These are phyloP conservation scores for Podila horticola DNA, from an alignment of 192 early-diverging fungal species.

Conservation along the genomic window DNA sequence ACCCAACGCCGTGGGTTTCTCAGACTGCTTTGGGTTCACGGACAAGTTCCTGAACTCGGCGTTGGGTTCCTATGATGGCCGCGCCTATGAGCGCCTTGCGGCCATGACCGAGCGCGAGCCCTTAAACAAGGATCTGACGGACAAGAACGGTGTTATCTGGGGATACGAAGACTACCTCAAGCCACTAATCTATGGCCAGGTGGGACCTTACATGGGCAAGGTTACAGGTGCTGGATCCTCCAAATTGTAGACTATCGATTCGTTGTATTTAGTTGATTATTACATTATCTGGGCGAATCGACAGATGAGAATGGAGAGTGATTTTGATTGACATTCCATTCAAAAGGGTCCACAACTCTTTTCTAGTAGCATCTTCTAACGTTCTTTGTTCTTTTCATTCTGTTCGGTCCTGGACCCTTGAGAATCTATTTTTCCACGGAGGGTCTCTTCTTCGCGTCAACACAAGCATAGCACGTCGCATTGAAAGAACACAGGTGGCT, in stretches of 20 bases:
- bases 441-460: too few relatives aligned
- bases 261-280: neutral
- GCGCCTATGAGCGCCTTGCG: constrained; percentile 72
- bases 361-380: too few relatives aligned
- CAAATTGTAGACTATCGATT: neutral
- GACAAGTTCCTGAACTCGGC: constrained; percentile 83
- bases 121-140: constrained; percentile 44
- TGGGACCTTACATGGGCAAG: constrained; percentile 16
- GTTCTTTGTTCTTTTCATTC: too few relatives aligned
- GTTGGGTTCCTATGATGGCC: constrained; percentile 78
- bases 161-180: constrained; percentile 58
- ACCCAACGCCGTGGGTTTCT: constrained; percentile 82
- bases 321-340: too few relatives aligned
- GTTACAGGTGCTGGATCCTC: neutral
- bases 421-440: too few relatives aligned
- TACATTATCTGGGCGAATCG: neutral
- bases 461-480: too few relatives aligned
- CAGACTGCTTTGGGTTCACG: constrained; percentile 81
- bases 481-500: too few relatives aligned
- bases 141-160: constrained; percentile 51
- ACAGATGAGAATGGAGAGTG: neutral
- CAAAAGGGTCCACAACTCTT: too few relatives aligned
- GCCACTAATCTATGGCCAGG: constrained; percentile 40
- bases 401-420: too few relatives aligned
- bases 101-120: constrained; percentile 51